These are phyloP conservation scores for Tetratostichococcus sp. DNA, from an alignment of 139 green algal genomes.

Conservation along the genomic window DNA sequence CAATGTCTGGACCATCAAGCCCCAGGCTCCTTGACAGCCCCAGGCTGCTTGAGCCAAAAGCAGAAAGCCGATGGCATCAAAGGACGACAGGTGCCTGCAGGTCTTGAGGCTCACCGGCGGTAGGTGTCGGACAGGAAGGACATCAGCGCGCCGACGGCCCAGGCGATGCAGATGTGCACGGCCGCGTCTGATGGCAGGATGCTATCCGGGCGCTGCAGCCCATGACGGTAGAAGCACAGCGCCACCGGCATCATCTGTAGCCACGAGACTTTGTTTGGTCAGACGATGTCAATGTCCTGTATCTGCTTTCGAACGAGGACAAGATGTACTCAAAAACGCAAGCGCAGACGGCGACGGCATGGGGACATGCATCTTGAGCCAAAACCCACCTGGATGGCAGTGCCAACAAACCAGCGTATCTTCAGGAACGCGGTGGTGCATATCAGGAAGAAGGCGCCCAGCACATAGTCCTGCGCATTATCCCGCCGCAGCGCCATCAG, in stretches of 20 bases:
- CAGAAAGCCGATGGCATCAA: too few relatives aligned
- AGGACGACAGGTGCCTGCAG: too few relatives aligned
- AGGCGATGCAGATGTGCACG: slow-evolving; percentile 68
- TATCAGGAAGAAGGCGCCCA: slow-evolving; percentile 72
- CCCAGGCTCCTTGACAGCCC: too few relatives aligned
- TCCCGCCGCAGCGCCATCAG: slow-evolving; percentile 22
- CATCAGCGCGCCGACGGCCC: slow-evolving; percentile 72
- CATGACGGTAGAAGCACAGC: background rate
- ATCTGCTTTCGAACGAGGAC: too few relatives aligned
- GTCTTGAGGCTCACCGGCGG: slow-evolving; percentile 28
- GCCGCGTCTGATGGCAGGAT: slow-evolving; percentile 50
- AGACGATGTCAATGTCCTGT: too few relatives aligned
- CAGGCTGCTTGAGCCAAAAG: too few relatives aligned
- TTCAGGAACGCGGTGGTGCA: slow-evolving; percentile 71
- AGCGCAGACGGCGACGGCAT: too few relatives aligned
- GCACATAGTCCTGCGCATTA: slow-evolving; percentile 53
- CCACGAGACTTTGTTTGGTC: too few relatives aligned
- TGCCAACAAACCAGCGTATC: slow-evolving; percentile 51
- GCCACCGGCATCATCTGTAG: background rate
- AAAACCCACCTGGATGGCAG: slow-evolving; percentile 8
- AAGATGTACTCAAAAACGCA: too few relatives aligned
- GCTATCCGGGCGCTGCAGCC: background rate
- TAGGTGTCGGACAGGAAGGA: slow-evolving; percentile 70
- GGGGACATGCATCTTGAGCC: too few relatives aligned
- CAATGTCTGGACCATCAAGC: too few relatives aligned